A percentile compares a stretch with the other conserved stretches of the same genome.
These are phyloP conservation scores for Dictyostelium discoideum DNA, from an alignment of 78 protist genomes.

Conservation along the genomic window DNA sequence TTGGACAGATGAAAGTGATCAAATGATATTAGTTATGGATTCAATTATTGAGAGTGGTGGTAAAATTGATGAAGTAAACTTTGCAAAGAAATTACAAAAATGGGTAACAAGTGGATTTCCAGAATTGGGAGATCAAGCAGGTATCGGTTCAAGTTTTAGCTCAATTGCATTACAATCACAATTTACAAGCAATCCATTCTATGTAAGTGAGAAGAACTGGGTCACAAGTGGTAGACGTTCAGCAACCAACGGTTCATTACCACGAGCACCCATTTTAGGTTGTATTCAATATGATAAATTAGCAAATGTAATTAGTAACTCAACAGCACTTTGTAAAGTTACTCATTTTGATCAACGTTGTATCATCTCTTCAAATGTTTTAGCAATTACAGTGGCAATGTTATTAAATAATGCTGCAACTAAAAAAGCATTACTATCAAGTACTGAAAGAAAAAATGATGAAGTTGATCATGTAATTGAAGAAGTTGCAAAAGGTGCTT, in stretches of 20 bases:
- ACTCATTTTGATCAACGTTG: constrained; percentile 74
- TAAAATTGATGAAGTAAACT: constrained; percentile 37
- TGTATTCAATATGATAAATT: constrained; percentile 14
- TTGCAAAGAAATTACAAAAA: constrained; percentile 67
- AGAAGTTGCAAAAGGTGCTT: constrained; percentile 30
- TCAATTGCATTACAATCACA: constrained; percentile 67
- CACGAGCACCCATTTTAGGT: constrained; percentile 34
- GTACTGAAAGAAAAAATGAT: constrained; percentile 10
- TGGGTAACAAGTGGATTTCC: constrained; percentile 73
- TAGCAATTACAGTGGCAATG: constrained; percentile 32
- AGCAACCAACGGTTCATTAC: constrained; percentile 59
- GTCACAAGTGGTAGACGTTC: constrained; percentile 44
- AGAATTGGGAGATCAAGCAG: constrained; percentile 78
- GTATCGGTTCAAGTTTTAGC: constrained; percentile 60
- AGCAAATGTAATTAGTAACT: not conserved
- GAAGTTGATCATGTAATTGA: constrained; percentile 72
- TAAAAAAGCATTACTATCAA: not conserved
- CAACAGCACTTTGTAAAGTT: constrained; percentile 6
- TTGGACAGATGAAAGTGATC: constrained; percentile 85
- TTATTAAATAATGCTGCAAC: constrained; percentile 27
- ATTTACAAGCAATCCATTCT: constrained; percentile 44
- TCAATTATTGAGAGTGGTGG: constrained; percentile 59
- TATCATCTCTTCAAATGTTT: constrained; percentile 19
- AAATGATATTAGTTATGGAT: constrained; percentile 73
- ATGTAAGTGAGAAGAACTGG: constrained; percentile 70